A percentile compares a stretch with the other conserved stretches of the same genome.
Evolutionary conservation across 148 eudicot genomes (phyloP).

Genomic region (Bassia scoparia): DNA sequence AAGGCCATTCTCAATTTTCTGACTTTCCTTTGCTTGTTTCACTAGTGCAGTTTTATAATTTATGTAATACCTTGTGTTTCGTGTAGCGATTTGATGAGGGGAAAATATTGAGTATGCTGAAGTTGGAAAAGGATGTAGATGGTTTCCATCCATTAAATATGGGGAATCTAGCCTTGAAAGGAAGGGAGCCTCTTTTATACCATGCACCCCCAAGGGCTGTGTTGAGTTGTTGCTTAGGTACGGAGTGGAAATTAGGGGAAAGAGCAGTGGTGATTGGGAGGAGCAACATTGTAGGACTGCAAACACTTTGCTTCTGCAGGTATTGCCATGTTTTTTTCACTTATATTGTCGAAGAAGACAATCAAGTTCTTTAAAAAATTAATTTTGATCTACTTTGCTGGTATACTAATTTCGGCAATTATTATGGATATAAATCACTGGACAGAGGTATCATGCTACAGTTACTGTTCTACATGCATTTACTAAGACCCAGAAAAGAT

Average conservation of each 20-base stretch:
- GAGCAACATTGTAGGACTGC: constrained; percentile 82
- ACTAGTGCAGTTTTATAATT: background rate
- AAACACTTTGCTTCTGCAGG: constrained; percentile 71
- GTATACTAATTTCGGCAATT: background rate
- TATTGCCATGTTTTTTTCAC: constrained; percentile 3
- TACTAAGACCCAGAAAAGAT: constrained; percentile 53
- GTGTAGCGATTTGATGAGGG: constrained; percentile 61
- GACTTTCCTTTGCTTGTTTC: background rate
- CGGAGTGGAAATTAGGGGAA: constrained; percentile 68
- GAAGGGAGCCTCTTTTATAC: constrained; percentile 70
- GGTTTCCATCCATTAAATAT: constrained; percentile 83
- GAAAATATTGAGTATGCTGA: constrained; percentile 50
- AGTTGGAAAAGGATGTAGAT: constrained; percentile 75
- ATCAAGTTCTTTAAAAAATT: background rate
- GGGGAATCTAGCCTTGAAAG: constrained; percentile 69
- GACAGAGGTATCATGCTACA: constrained; percentile 77
- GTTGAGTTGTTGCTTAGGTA: constrained; percentile 68
- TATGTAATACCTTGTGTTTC: background rate
- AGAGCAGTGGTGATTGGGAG: constrained; percentile 77
- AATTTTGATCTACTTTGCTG: background rate
- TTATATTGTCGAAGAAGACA: background rate
- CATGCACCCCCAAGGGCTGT: constrained; percentile 84
- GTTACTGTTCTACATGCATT: constrained; percentile 59
- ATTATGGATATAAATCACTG: constrained; percentile 15
- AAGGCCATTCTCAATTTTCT: background rate